phyloP scores from a whole-genome alignment of 1,139 yeast species.

The Yamadazyma membranifaciens region DNA sequence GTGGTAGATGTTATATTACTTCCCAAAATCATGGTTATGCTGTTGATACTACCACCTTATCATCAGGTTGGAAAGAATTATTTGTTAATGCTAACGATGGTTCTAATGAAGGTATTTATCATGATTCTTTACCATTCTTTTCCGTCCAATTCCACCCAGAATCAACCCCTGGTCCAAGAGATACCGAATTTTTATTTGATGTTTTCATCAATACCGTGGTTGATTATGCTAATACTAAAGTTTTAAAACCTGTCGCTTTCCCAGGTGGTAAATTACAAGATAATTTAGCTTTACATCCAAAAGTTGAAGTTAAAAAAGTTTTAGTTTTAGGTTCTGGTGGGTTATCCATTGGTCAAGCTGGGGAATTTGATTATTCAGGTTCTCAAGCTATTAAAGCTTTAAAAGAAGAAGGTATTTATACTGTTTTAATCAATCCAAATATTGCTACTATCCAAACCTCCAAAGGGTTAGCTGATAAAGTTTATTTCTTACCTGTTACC shows the following conservation, averaged over 20 bases:
- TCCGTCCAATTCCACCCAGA: constrained; percentile 99
- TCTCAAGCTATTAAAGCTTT: constrained; percentile 93
- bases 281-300: constrained; percentile 69
- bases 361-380: constrained; percentile 98
- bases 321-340: constrained; percentile 98
- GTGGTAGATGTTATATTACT: constrained; percentile 97
- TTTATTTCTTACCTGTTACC: constrained; percentile 93
- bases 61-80: constrained; percentile 87
- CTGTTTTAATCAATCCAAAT: constrained; percentile 93
- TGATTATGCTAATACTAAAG: constrained; percentile 54
- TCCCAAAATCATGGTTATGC: constrained; percentile 99
- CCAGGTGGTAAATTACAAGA: constrained; percentile 85
- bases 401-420: constrained; percentile 96
- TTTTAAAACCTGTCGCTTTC: constrained; percentile 72
- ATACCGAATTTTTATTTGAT: constrained; percentile 95
- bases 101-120: constrained; percentile 98
- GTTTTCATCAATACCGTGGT: constrained; percentile 82
- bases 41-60: constrained; percentile 76
- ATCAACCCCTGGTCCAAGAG: constrained; percentile 99
- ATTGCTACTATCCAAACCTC: constrained; percentile 99
- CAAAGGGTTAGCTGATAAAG: constrained; percentile 96
- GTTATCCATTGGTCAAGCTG: constrained; percentile 98
- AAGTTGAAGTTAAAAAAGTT: constrained; percentile 85
- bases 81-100: constrained; percentile 96
- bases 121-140: constrained; percentile 82